Percentiles rank a stretch among this genome's conserved stretches.
phyloP scores from a whole-genome alignment of 1,284 basidiomycete species.

The Cryptococcus hybrid region DNA sequence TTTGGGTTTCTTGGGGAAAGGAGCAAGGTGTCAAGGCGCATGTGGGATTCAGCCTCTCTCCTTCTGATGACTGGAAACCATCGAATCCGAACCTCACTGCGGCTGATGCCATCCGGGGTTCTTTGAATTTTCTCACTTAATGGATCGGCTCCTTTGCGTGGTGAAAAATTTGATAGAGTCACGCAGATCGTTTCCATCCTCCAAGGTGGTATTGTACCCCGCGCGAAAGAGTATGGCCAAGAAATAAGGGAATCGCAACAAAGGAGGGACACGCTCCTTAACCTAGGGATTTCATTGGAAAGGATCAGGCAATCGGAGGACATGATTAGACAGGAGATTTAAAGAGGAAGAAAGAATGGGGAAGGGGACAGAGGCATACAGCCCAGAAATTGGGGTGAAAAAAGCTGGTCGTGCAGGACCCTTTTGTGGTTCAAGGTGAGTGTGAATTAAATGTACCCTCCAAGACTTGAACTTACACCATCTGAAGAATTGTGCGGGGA shows the following conservation, averaged over 20 bases:
- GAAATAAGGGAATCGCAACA: conserved; percentile 8
- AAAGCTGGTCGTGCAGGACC: conserved; percentile 47
- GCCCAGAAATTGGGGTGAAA: conserved; percentile 36
- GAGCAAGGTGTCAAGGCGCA: conserved; percentile 33
- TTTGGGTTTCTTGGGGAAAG: conserved; percentile 43
- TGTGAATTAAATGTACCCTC: background rate
- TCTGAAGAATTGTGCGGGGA: conserved; percentile 14
- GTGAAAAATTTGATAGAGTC: conserved; percentile 19
- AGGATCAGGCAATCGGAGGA: conserved; percentile 6
- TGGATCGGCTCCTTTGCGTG: background rate
- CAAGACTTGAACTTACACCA: too few species aligned
- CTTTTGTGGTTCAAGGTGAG: conserved; percentile 50
- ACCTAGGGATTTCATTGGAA: background rate
- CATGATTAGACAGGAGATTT: conserved; percentile 6
- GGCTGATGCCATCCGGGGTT: conserved; percentile 36
- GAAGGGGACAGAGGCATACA: conserved; percentile 31
- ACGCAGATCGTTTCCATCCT: conserved; percentile 33
- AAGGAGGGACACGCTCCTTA: background rate
- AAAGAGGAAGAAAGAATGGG: conserved; percentile 24
- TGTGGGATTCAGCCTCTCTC: conserved; percentile 23
- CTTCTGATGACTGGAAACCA: conserved; percentile 24
- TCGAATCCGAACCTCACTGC: conserved; percentile 22
- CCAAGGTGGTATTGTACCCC: conserved; percentile 30
- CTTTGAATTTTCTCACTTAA: conserved; percentile 30
- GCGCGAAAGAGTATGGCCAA: conserved; percentile 11